phyloP scores from a whole-genome alignment of 2,329 filamentous ascomycete species.

The Alternaria panax region DNA sequence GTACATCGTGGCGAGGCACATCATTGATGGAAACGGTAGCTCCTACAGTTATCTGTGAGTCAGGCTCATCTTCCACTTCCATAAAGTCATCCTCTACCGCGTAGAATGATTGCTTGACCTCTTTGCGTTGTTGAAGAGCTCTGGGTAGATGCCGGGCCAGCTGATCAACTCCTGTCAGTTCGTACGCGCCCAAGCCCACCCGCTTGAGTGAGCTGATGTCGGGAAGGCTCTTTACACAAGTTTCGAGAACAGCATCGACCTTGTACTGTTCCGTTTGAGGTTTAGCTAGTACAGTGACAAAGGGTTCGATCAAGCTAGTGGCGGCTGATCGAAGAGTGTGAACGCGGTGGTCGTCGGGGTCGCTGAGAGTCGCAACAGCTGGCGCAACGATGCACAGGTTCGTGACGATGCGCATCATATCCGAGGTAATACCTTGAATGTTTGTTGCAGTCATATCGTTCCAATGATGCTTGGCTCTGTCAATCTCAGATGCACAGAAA shows the following conservation, averaged over 20 bases:
- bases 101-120: conserved; percentile 43
- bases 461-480: conserved; percentile 56
- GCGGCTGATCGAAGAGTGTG: conserved; percentile 29
- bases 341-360: conserved; percentile 32
- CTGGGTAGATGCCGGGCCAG: conserved; percentile 41
- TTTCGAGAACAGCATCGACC: conserved; percentile 53
- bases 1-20: conserved; percentile 57
- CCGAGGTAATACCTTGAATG: conserved; percentile 56
- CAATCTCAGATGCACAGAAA: conserved; percentile 55
- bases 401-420: conserved; percentile 59
- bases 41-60: conserved; percentile 64
- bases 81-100: conserved; percentile 61
- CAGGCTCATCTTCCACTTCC: conserved; percentile 72
- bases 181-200: conserved; percentile 29
- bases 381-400: conserved; percentile 57
- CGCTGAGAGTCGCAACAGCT: conserved; percentile 37
- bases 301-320: conserved; percentile 32
- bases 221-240: conserved; percentile 44
- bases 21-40: conserved; percentile 43
- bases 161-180: conserved; percentile 43
- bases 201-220: conserved; percentile 26
- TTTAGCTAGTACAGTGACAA: conserved; percentile 47
- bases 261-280: conserved; percentile 53
- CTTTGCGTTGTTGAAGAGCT: conserved; percentile 39
- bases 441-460: conserved; percentile 51